Evolutionary conservation across 345 rosid species (phyloP).

Genomic region (Reutealis trisperma): DNA sequence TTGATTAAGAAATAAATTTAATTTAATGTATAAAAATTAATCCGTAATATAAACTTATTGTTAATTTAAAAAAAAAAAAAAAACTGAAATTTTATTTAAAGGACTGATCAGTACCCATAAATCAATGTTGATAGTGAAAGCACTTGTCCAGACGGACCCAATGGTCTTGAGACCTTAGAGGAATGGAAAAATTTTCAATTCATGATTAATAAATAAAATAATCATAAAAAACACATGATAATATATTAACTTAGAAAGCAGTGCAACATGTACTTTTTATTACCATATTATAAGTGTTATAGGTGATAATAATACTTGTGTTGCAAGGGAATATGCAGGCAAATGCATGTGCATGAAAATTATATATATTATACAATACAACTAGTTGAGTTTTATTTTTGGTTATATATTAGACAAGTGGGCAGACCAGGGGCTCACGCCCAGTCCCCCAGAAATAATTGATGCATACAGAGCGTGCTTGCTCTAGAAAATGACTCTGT

Average conservation of each 20-base stretch:
- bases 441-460: slow-evolving; percentile 4
- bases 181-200: too few relatives aligned
- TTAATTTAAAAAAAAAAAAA: background rate
- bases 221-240: background rate
- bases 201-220: background rate
- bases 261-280: background rate
- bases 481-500: slow-evolving; percentile 8
- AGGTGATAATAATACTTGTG: background rate
- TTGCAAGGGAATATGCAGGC: slow-evolving; percentile 28
- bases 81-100: background rate
- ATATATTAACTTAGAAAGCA: background rate
- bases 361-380: background rate
- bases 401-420: slow-evolving; percentile 10
- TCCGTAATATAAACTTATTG: too few relatives aligned
- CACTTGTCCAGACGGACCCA: too few relatives aligned
- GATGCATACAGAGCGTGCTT: slow-evolving; percentile 1
- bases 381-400: background rate
- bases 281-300: background rate
- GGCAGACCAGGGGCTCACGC: slow-evolving; percentile 17
- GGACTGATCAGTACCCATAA: too few relatives aligned
- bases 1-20: too few relatives aligned
- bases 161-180: too few relatives aligned
- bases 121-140: too few relatives aligned
- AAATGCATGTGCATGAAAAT: slow-evolving; percentile 24
- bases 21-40: too few relatives aligned